A percentile compares a stretch with the other conserved stretches of the same genome.
phyloP scores from a whole-genome alignment of 2,329 filamentous ascomycete species.

The Sporothrix mexicana region DNA sequence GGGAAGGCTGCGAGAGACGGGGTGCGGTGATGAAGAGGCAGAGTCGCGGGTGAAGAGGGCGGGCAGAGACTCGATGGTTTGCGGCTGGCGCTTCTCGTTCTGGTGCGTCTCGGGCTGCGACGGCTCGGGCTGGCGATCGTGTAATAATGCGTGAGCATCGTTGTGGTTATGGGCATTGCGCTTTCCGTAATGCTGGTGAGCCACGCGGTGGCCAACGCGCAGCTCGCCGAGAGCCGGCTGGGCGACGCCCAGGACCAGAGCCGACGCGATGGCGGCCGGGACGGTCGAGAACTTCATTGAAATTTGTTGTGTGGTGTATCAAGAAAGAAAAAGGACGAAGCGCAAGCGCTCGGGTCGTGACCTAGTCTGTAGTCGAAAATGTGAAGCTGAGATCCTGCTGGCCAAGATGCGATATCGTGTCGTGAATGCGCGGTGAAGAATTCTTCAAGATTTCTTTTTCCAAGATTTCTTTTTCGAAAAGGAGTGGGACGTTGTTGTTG shows the following conservation, averaged over 20 bases:
- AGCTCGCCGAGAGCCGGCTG: slow-evolving; percentile 48
- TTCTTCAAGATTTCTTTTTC: background rate
- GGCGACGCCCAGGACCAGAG: slow-evolving; percentile 54
- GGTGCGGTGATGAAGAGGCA: background rate
- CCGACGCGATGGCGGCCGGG: slow-evolving; percentile 57
- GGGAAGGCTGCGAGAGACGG: slow-evolving; percentile 42
- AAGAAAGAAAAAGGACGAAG: background rate
- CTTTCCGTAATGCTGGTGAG: slow-evolving; percentile 43
- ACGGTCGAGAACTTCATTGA: slow-evolving; percentile 61
- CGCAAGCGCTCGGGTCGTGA: background rate
- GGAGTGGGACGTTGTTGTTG: slow-evolving; percentile 6
- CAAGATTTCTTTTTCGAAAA: background rate
- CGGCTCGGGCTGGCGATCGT: slow-evolving; percentile 32
- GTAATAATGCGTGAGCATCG: slow-evolving; percentile 21
- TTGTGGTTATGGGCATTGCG: slow-evolving; percentile 47
- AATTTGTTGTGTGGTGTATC: background rate
- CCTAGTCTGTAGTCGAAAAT: background rate
- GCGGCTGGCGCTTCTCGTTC: slow-evolving; percentile 38
- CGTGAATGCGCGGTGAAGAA: background rate
- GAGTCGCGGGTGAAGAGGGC: slow-evolving; percentile 30
- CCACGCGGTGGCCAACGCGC: slow-evolving; percentile 48
- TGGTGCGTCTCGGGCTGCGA: slow-evolving; percentile 35
- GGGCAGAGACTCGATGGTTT: slow-evolving; percentile 34
- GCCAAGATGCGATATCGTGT: background rate
- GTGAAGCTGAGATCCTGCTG: background rate